Percentiles rank a stretch among this genome's conserved stretches.
Evolutionary conservation across 495 filamentous ascomycete genomes (phyloP).

Genomic region (Xylaria acuta): DNA sequence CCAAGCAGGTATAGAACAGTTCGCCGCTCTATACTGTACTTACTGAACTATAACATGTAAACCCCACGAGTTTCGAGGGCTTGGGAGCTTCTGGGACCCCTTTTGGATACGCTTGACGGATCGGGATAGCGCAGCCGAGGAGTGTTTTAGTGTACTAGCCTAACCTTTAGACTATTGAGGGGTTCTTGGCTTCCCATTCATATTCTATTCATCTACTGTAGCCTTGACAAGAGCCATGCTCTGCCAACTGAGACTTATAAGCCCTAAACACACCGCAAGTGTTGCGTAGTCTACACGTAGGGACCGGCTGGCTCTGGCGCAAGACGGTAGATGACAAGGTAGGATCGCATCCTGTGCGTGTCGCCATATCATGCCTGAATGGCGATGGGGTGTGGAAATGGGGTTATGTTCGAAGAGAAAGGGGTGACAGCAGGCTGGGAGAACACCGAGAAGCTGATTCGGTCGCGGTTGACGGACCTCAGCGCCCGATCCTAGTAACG

Average conservation of each 20-base stretch:
- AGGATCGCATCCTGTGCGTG: not conserved
- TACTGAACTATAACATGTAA: not conserved
- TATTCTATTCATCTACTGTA: not conserved
- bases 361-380: slow-evolving; percentile 18
- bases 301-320: not conserved
- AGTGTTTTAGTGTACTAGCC: not conserved
- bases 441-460: slow-evolving; percentile 37
- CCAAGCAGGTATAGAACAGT: not conserved
- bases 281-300: not conserved
- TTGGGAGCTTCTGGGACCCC: not conserved
- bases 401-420: slow-evolving; percentile 9
- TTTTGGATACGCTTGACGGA: slow-evolving; percentile 5
- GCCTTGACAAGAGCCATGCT: not conserved
- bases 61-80: not conserved
- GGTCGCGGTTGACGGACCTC: slow-evolving; percentile 39
- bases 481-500: slow-evolving; percentile 22
- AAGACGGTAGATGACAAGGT: not conserved
- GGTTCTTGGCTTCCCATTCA: not conserved
- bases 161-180: too few relatives aligned
- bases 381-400: not conserved
- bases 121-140: slow-evolving; percentile 16
- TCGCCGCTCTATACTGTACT: not conserved
- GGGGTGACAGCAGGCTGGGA: slow-evolving; percentile 37
- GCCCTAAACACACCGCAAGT: not conserved
- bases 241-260: not conserved